Evolutionary conservation across 306 rosid species (phyloP), one percentile per base, ranked within the genome.

Genomic region (Lablab purpureus): DNA sequence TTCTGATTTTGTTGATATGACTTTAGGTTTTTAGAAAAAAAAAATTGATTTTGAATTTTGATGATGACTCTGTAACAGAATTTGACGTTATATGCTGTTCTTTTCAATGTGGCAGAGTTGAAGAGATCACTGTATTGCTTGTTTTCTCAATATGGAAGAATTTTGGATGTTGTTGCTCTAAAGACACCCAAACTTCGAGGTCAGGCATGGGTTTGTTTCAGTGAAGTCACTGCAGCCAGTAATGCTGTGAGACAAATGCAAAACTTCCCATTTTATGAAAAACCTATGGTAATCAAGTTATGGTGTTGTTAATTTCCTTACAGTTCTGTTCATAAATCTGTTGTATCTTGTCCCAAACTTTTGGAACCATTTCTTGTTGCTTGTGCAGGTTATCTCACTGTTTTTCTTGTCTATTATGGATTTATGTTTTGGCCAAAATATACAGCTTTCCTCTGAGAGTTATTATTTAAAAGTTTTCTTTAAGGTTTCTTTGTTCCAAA

Each of bases 171-270:
- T 71, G 93, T 96, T 82, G 98, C 98, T 77, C 81, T 96, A 74
- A 96, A 93, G 93, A 96, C 99, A 4, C 81, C 92, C 56, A 90
- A 83, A 86, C 98, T 96, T 79, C 90, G 96, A 56, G 99, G 99
- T 3, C 99, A 96, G 83, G 99, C 99, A 10, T 96, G 98, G 99
- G 92, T 96, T 84, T 94, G 92, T 58, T 96, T 93, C 74, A 92
- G 89, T 74, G 99, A 96, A 91, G 96, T 96, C 71, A 85, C 99
- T 17, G 92, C 99, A 77, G 99, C 99, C 15, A 96, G 99, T 80
- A 90, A 91, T 87, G 99, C 99, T 58, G 99, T 96, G 85, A 89
- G 99, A 51, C 99, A 96, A 81, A 91, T 96, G 99, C 98, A 96
- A 71, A 96, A 91, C 80, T 96, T 96, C 80, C 98, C 99, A 8